phyloP scores from a whole-genome alignment of 83 land plant genomes.

The Thuja plicata region DNA sequence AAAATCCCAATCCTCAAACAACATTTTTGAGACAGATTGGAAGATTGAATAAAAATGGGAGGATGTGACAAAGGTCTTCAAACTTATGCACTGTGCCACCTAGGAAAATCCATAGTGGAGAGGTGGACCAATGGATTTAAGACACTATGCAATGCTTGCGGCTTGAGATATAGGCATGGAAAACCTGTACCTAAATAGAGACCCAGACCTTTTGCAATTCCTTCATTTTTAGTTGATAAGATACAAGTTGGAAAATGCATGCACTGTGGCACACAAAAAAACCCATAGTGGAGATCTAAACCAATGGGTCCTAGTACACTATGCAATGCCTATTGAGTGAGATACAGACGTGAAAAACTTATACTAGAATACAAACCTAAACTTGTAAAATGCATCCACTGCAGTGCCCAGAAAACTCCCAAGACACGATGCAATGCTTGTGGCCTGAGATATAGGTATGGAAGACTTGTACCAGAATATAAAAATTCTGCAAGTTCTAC shows the following conservation, averaged over 20 bases:
- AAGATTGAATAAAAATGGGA: too few relatives aligned
- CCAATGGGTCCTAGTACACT: conserved; percentile 60
- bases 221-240: conserved; percentile 23
- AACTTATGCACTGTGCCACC: conserved; percentile 51
- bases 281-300: conserved; percentile 61
- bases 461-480: too few relatives aligned
- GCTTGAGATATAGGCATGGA: conserved; percentile 53
- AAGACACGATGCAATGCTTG: too few relatives aligned
- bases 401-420: too few relatives aligned
- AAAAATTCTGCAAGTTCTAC: conserved; percentile 33
- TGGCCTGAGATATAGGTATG: too few relatives aligned
- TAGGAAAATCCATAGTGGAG: conserved; percentile 60
- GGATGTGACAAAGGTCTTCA: not conserved
- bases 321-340: conserved; percentile 54
- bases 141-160: too few relatives aligned
- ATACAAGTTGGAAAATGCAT: conserved; percentile 39
- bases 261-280: conserved; percentile 46
- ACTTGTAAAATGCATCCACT: too few relatives aligned
- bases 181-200: conserved; percentile 45
- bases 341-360: conserved; percentile 52
- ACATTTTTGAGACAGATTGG: not conserved
- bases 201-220: conserved; percentile 47
- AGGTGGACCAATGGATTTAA: conserved; percentile 60
- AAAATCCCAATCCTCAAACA: not conserved
- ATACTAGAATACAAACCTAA: conserved; percentile 56